Base-by-base conservation (phyloP, 163 green algal species). In the Chlorella variabilis region DNA sequence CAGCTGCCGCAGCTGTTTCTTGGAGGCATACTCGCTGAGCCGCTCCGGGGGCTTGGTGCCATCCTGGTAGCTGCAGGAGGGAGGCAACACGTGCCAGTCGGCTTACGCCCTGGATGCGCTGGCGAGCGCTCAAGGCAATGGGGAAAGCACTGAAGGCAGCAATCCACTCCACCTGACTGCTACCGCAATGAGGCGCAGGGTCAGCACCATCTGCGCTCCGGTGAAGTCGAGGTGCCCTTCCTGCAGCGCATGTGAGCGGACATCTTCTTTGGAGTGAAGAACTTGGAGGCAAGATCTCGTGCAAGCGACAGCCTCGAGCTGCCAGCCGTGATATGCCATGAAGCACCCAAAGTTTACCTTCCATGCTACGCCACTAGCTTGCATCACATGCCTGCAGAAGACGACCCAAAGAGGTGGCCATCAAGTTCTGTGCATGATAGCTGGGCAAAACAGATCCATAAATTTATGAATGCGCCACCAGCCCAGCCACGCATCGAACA, bases 141-240 rank as follows among this genome's bases (percentile, higher is more conserved):
- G n/a, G n/a, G n/a, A n/a, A n/a, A n/a, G n/a, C n/a, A n/a, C n/a
- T n/a, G n/a, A n/a, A n/a, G n/a, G n/a, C n/a, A n/a, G n/a, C n/a
- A n/a, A n/a, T n/a, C n/a, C n/a, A n/a, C 8, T 38, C 2, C 71
- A 78, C 71, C 71, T 80, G 42, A 82, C 58, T 4, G 63, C 76
- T n/a, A 94, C 75, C 21, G 89, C 89, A 27, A 98, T 94, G 18
- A 98, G 89, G 79, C 96, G 96, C 58, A 98, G 81, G 0, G 93
- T 93, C 8, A 96, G 85, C 54, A 98, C 92, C 94, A 98, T 98
- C 81, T 89, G 74, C n/a, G 51, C 77, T 78, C 92, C 94, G 13
- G 93, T 96, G 84, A 96, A 97, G 74, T 98, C 94, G 59, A 98
- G 76, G 31, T 92, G 76, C 20, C 93, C 93, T 34, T 91, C 78